Percentiles rank a stretch among this genome's conserved stretches.
Evolutionary conservation across 2,329 filamentous ascomycete species (phyloP).

Genomic region (Fusarium continuum): DNA sequence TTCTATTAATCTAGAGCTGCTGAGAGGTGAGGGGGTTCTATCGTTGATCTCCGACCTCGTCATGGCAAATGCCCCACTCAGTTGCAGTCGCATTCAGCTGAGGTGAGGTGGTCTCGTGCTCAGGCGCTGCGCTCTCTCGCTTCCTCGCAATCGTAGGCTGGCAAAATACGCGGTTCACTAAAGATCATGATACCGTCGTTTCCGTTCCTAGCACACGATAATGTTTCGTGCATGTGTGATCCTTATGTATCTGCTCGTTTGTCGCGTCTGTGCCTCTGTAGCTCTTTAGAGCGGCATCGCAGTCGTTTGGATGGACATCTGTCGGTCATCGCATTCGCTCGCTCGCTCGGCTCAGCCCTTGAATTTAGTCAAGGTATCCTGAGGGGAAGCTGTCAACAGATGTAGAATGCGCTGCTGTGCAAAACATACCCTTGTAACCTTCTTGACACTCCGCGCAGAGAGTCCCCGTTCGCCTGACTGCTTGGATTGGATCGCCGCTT

Average conservation of each 20-base stretch:
- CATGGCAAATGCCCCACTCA: slow-evolving; percentile 38
- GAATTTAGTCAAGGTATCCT: slow-evolving; percentile 75
- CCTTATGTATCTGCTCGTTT: background rate
- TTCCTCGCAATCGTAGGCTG: slow-evolving; percentile 4
- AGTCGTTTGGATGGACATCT: background rate
- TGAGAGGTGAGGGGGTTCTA: slow-evolving; percentile 6
- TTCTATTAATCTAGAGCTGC: background rate
- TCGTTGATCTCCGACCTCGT: slow-evolving; percentile 21
- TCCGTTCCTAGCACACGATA: background rate
- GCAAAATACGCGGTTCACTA: too few species aligned
- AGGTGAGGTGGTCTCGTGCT: slow-evolving; percentile 41
- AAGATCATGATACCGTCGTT: background rate
- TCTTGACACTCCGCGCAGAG: slow-evolving; percentile 79
- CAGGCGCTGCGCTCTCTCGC: slow-evolving; percentile 4
- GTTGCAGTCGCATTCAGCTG: slow-evolving; percentile 31
- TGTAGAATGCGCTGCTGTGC: background rate
- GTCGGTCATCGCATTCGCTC: background rate
- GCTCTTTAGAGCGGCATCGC: background rate
- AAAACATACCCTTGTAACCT: slow-evolving; percentile 74
- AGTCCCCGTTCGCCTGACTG: slow-evolving; percentile 77
- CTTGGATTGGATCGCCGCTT: slow-evolving; percentile 80
- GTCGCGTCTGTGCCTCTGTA: background rate
- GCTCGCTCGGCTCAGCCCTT: slow-evolving; percentile 62
- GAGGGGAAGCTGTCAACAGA: slow-evolving; percentile 17
- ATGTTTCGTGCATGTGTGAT: background rate